Evolutionary conservation across 331 rosid genomes (phyloP).

Genomic region (Rhamnella rubrinervis): DNA sequence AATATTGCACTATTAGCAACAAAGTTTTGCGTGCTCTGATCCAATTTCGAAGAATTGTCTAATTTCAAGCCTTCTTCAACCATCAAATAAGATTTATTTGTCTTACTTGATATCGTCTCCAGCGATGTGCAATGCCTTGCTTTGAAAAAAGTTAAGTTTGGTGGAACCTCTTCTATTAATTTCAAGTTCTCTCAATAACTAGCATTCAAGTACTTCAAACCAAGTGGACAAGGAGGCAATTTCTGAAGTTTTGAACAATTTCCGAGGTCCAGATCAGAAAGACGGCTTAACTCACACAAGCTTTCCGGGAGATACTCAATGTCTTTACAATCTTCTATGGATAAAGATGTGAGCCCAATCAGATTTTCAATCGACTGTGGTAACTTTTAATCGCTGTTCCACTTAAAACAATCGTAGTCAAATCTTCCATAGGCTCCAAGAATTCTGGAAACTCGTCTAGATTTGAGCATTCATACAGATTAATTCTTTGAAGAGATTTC

Average conservation of each 20-base stretch:
- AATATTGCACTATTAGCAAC: background rate
- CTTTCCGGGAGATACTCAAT: background rate
- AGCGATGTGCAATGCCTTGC: too few relatives aligned
- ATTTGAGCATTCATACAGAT: background rate
- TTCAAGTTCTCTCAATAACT: too few relatives aligned
- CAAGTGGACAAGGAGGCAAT: too few relatives aligned
- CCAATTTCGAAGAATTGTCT: background rate
- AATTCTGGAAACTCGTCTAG: background rate
- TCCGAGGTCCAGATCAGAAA: too few relatives aligned
- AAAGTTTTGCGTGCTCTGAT: too few relatives aligned
- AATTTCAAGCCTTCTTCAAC: background rate
- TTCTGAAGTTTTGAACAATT: too few relatives aligned
- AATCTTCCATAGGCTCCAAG: background rate
- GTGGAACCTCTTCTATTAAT: too few relatives aligned
- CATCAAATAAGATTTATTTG: too few relatives aligned
- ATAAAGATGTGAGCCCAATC: background rate
- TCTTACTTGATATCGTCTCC: too few relatives aligned
- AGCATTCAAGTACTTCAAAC: too few relatives aligned
- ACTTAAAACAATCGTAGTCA: too few relatives aligned
- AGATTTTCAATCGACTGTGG: background rate
- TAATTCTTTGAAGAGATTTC: background rate
- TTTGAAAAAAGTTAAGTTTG: too few relatives aligned
- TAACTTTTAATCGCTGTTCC: background rate
- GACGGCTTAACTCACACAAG: background rate
- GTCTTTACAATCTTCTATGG: background rate